Conservation (phyloP, 352 stramenopile genomes). For the Pythium rhizo-oryzae region DNA sequence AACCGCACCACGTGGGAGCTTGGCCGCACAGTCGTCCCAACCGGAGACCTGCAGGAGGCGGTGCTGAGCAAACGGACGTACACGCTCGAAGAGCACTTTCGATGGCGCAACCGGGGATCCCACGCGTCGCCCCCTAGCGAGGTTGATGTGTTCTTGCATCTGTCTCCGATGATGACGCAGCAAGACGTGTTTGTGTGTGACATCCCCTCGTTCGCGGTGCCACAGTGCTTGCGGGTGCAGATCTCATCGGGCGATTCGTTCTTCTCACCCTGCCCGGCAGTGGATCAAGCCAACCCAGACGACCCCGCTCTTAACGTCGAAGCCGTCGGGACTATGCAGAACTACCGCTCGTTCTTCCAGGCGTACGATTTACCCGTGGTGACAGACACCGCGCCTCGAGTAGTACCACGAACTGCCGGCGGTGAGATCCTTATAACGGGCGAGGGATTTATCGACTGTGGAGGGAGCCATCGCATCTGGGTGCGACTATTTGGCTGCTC, state of each 20-base stretch:
- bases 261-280: conserved; percentile 37
- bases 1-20: conserved; percentile 45
- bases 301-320: background rate
- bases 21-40: conserved; percentile 39
- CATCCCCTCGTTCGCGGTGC: conserved; percentile 29
- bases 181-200: conserved; percentile 43
- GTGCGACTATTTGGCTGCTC: too few relatives aligned
- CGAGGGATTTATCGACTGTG: conserved; percentile 44
- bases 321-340: background rate
- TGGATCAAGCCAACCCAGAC: background rate
- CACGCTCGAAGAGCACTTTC: conserved; percentile 60
- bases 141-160: conserved; percentile 59
- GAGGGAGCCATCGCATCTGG: conserved; percentile 29
- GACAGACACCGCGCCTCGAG: conserved; percentile 40
- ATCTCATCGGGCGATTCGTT: conserved; percentile 67
- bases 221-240: conserved; percentile 53
- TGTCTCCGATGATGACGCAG: conserved; percentile 59
- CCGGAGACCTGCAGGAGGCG: conserved; percentile 45
- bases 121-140: conserved; percentile 29
- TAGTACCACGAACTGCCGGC: conserved; percentile 59
- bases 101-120: conserved; percentile 21
- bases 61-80: conserved; percentile 34
- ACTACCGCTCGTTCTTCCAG: conserved; percentile 33
- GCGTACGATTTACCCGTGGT: conserved; percentile 54
- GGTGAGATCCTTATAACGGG: conserved; percentile 54